These are phyloP conservation scores for Nepenthes mirabilis DNA, from an alignment of 148 eudicot species.

Conservation along the genomic window DNA sequence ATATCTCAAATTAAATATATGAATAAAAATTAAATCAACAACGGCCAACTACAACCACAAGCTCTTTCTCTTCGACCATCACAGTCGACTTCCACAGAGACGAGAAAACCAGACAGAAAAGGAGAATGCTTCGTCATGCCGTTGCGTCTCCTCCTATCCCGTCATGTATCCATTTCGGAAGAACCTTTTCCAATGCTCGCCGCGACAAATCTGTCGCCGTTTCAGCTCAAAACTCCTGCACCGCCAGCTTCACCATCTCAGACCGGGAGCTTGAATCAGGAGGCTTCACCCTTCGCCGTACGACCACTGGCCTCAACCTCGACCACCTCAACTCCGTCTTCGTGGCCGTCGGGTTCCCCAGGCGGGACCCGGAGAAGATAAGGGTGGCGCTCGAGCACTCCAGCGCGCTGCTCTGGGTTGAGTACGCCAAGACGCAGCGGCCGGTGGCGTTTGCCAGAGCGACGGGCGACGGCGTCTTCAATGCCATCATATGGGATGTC, in stretches of 20 bases:
- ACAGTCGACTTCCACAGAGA: too few relatives aligned
- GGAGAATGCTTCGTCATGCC: too few relatives aligned
- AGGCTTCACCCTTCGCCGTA: slow-evolving; percentile 54
- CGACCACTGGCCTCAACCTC: slow-evolving; percentile 39
- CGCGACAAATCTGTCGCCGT: slow-evolving; percentile 2
- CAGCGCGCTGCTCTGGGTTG: slow-evolving; percentile 57
- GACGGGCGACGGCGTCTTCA: slow-evolving; percentile 91
- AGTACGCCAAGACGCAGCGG: slow-evolving; percentile 41
- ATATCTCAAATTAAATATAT: too few relatives aligned
- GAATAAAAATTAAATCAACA: too few relatives aligned
- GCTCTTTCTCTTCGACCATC: too few relatives aligned
- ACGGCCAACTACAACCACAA: too few relatives aligned
- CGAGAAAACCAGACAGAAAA: too few relatives aligned
- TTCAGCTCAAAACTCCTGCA: slow-evolving; percentile 19
- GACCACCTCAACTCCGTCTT: slow-evolving; percentile 86
- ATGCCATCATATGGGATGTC: slow-evolving; percentile 93
- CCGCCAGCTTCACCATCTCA: slow-evolving; percentile 28
- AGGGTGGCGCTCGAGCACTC: slow-evolving; percentile 60
- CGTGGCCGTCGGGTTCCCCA: slow-evolving; percentile 80
- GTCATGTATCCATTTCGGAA: too few relatives aligned
- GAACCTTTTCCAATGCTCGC: too few relatives aligned
- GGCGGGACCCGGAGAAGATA: slow-evolving; percentile 71
- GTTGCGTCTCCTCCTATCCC: too few relatives aligned
- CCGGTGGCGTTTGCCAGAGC: slow-evolving; percentile 95
- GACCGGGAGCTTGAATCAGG: slow-evolving; percentile 41